Base-by-base conservation (phyloP, 495 filamentous ascomycete genomes). In the Lasiosphaeria hispida region DNA sequence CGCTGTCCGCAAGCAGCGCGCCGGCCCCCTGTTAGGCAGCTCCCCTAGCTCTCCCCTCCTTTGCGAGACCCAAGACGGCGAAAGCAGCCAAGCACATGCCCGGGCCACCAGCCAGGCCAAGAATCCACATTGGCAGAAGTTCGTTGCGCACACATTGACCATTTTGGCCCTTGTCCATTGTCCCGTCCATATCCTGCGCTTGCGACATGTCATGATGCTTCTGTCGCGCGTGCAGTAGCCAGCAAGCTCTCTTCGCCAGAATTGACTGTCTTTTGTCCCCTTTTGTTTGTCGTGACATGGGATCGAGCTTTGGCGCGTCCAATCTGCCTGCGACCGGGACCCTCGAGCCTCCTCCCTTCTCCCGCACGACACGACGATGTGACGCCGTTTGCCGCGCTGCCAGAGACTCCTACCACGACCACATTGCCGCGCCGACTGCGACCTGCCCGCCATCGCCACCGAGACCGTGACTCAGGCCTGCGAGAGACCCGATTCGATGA, bases 131-230 rank as follows among this genome's bases (percentile, higher is more conserved):
- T 41, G 47, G 54, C n/a, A 48, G 38, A 15, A 51, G 52, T 48
- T 43, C 15, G 45, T 53, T 58, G 61, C 64, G 63, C 64, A 69
- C 67, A 67, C 58, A 60, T 65, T 61, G 57, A 53, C 57, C 63
- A 53, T 65, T 63, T 69, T 61, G 55, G 57, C 54, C 57, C 39
- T 59, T 30, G 23, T 30, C 23, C 23, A 30, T 30, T 30, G 23
- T 30, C 55, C 56, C 19, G 18, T 36, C 55, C 56, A 30, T 47
- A 37, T 55, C 50, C 34, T 45, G 43, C 48, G 59, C 50, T 54
- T 53, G 59, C 59, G 54, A 47, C 50, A 43, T 58, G 54, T 30
- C 9, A 61, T 63, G 61, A 63, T 52, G 59, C 54, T 56, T 39
- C 42, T 34, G 54, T 60, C 59, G 61, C 59, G 61, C 50, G 17